Evolutionary conservation across 2,329 filamentous ascomycete genomes (phyloP).

Genomic region (Colletotrichum camelliae): DNA sequence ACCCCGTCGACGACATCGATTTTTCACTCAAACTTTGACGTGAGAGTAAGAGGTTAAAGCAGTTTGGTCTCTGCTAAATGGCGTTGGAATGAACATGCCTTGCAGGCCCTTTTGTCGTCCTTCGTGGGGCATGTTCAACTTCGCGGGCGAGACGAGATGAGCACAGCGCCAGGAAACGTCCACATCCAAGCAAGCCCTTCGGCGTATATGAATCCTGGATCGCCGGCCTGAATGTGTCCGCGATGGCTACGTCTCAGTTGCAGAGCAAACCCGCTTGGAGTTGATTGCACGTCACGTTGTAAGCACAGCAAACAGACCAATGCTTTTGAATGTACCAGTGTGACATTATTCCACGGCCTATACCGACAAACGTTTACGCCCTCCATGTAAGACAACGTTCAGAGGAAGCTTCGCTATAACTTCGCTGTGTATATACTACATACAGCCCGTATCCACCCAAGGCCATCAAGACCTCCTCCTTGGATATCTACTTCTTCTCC

Average conservation of each 20-base stretch:
- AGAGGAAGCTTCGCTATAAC: neutral
- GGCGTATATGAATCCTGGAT: no score
- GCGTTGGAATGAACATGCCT: neutral
- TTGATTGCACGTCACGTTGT: neutral
- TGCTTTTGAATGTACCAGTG: neutral
- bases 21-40: neutral
- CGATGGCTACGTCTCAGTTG: neutral
- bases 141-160: neutral
- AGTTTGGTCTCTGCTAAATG: neutral
- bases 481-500: neutral
- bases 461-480: neutral
- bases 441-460: neutral
- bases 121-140: no score
- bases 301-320: neutral
- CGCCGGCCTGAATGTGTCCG: no score
- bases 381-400: neutral
- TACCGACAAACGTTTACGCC: neutral
- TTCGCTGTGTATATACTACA: slow-evolving; percentile 15
- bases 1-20: neutral
- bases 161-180: no score
- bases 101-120: neutral
- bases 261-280: neutral
- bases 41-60: neutral
- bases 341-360: neutral
- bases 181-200: no score